Base-by-base conservation (phyloP, 345 rosid species). In the Aurinia saxatilis region DNA sequence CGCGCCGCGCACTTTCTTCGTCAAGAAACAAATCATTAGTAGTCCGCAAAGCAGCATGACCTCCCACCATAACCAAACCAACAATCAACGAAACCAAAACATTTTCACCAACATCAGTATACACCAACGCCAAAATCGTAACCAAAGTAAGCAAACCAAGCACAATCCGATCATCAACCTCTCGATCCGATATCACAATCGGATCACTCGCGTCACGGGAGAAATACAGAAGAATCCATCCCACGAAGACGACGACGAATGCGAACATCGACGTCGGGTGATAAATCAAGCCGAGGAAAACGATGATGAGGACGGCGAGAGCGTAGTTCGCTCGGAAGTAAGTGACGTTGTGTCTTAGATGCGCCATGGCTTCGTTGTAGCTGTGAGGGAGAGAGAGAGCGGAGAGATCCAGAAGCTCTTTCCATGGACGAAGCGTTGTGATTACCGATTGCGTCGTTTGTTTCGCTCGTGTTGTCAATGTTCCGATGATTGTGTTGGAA, bases 291-390 rank as follows among this genome's bases (percentile, higher is more conserved):
- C 91, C 80, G 10, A 84, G 73, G 67, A 92, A 92, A 62, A 92
- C 80, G 40, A 78, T 66, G 30, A 45, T 57, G 9, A 92, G 86
- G 58, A 79, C 59, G 40, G 75, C 50, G 66, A 89, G 67, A 0
- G 84, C 77, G 79, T 92, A 92, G 52, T 92, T 92, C 9, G 77
- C 79, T 35, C 96, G 83, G 82, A 92, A 92, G 71, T 89, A 75
- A 34, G 70, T 40, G 72, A 61, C 10, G 65, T 89, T 92, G 68
- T 63, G 67, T 69, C 69, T 80, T 10, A 84, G 65, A 13, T 85
- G 84, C 23, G 76, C 55, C 61, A 77, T 75, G 46, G 95, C 89
- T 14, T 87, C 91, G 7, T 60, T 58, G 73, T 73, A 75, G 33
- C 55, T 71, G 75, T 40, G 35, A 31, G 98, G 96, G 75, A 79